Base-by-base conservation (phyloP, 2,329 filamentous ascomycete genomes). In the Fusarium xylarioides region DNA sequence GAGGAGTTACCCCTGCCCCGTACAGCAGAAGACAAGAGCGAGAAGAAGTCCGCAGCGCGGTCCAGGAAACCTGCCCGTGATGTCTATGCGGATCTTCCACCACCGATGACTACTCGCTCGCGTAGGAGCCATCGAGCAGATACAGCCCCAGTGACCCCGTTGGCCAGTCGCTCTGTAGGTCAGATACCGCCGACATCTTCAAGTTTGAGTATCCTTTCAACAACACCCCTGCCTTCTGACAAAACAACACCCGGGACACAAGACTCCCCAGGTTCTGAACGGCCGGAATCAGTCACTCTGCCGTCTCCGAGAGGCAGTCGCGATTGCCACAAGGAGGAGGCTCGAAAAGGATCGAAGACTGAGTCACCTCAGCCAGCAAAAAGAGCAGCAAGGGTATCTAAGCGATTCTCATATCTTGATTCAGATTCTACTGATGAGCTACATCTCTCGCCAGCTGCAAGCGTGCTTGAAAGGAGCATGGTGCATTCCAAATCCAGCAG, bases 381-480 rank as follows among this genome's bases (percentile, higher is more conserved):
- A 19, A 77, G 75, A 43, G 62, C 66, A 7, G 65, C 53, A 43
- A 78, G 70, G 38, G 65, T 71, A 46, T 70, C 75, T 11, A 76
- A 74, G 58, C 76, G 76, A 14, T 74, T 75, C 18, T 52, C 74
- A 11, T 80, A 80, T 21, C 66, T 79, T n/a, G 82, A 80, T 34
- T 85, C 83, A 0, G 79, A 83, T 19, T 88, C 87, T 18, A 83
- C 85, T 0, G 86, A 89, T 71, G 87, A 89, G 68, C 74, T 88
- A 18, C 81, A 84, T 11, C 76, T 77, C 19, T 85, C 86, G 1
- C 80, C 83, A 3, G 74, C 80, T 11, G 78, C 78, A 4, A 79
- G 80, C 12, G 78, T 81, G 5, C 75, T 85, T 50, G 82, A 85
- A 54, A 81, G 81, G 43, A 84, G 82, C 53, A 71, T 82, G n/a